Evolutionary conservation across 768 basidiomycete genomes (phyloP), one percentile per base, ranked within the genome.

Genomic region (Tylopilus plumbeoviolaceoides): DNA sequence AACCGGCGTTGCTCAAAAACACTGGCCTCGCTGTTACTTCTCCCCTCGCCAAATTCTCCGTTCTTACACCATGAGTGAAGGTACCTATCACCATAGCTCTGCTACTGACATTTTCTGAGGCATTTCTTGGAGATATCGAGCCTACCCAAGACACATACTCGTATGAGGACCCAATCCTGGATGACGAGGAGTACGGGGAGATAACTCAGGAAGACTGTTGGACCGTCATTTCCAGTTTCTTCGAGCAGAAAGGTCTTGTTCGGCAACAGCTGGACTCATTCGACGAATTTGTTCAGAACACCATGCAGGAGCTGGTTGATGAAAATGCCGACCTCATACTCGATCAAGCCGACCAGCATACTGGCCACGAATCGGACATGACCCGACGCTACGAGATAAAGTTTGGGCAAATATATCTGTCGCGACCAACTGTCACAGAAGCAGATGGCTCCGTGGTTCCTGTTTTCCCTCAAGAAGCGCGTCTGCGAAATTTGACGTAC

Each of bases 271-370:
- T 98, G 49, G 94, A 95, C 74, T 95, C 91, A 11, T 99, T 95
- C 72, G 94, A 99, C 68, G 95, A 98, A 73, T 99, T 98, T 64
- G 91, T 99, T 31, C 93, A 98, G 67, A 98, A 98, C 62, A 98
- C 94, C 14, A 97, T 99, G 94, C 95, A 98, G 72, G 97, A 98
- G 69, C 79, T 99, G 23, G 95, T 99, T 20, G 97, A 98, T 68
- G 97, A 99, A 73, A 91, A 91, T 59, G 74, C 87, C n/a, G 91
- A 92, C 63, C 83, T 99, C 64, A 94, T 95, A 59, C 77, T 99
- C 44, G 95, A 98, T 73, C 97, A 98, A 72, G 89, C 89, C 47
- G 88, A 91, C 69, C 97, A 99, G 71, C 93, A 97, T 68, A 89
- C 94, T 9, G 95, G 95, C 6, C 87, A 89, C 58, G 83, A 87